Percentiles rank a stretch among this genome's conserved stretches.
phyloP scores from a whole-genome alignment of 1,284 basidiomycete genomes.

The Xanthoconium separans region DNA sequence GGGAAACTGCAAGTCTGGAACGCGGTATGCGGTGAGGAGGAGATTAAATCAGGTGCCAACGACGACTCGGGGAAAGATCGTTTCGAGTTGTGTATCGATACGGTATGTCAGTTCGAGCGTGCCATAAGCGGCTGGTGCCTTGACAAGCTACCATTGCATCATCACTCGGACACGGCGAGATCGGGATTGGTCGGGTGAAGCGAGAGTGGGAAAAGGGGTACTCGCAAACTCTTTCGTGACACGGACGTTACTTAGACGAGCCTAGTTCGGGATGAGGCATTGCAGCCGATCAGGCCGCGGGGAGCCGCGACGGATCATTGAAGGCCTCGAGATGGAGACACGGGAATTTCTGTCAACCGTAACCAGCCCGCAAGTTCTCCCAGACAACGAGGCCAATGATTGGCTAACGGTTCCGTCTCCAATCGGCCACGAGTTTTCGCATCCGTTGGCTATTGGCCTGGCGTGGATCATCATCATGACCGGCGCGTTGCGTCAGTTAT shows the following conservation, averaged over 20 bases:
- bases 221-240: not conserved
- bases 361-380: not conserved
- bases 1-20: not conserved
- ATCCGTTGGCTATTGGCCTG: too few relatives aligned
- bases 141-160: constrained; percentile 2
- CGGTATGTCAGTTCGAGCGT: not conserved
- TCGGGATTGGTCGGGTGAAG: constrained; percentile 2
- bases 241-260: not conserved
- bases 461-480: too few relatives aligned
- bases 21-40: not conserved
- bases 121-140: not conserved
- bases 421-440: too few relatives aligned
- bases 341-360: constrained; percentile 8
- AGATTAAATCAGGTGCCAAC: not conserved
- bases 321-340: constrained; percentile 6
- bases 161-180: not conserved
- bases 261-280: constrained; percentile 1
- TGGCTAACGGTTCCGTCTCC: too few relatives aligned
- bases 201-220: not conserved
- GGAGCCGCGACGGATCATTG: constrained; percentile 4
- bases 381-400: too few relatives aligned
- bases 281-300: constrained; percentile 5
- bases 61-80: not conserved
- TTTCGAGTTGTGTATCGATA: not conserved
- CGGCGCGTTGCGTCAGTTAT: too few relatives aligned